phyloP scores from a whole-genome alignment of 192 early-diverging fungal species.

The Paraglomus brasilianum region DNA sequence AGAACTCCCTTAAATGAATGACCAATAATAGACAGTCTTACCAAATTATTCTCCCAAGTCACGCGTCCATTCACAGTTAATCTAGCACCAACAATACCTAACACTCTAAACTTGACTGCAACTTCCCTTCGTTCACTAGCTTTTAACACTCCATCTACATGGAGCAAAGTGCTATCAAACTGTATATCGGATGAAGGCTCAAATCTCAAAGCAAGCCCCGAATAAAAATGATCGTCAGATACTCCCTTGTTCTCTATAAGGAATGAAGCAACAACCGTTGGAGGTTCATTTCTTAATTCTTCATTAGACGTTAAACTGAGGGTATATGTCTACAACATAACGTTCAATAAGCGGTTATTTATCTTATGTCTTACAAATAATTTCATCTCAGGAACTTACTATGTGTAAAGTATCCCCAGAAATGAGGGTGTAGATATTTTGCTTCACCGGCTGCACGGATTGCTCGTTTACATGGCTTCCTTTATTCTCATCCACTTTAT shows the following conservation, averaged over 20 bases:
- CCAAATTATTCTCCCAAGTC: slow-evolving; percentile 37
- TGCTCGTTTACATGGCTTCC: too few relatives aligned
- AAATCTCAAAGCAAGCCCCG: slow-evolving; percentile 22
- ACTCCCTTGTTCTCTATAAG: slow-evolving; percentile 3
- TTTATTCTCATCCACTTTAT: too few relatives aligned
- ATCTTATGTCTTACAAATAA: background rate
- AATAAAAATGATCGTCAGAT: background rate
- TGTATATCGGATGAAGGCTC: slow-evolving; percentile 29
- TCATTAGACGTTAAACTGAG: background rate
- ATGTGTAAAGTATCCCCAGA: slow-evolving; percentile 4
- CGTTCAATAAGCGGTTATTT: background rate
- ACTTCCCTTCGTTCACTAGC: slow-evolving; percentile 28
- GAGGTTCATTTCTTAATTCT: slow-evolving; percentile 29
- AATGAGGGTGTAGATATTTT: too few relatives aligned
- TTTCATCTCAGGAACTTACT: background rate
- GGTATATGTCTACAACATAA: slow-evolving; percentile 7
- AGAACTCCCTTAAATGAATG: too few relatives aligned
- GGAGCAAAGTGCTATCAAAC: slow-evolving; percentile 19
- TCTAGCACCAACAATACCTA: slow-evolving; percentile 30
- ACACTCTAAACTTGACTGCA: slow-evolving; percentile 31
- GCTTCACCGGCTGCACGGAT: too few relatives aligned
- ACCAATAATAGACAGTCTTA: background rate
- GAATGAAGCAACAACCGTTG: slow-evolving; percentile 10
- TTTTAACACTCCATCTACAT: slow-evolving; percentile 36
- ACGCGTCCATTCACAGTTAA: slow-evolving; percentile 39